Evolutionary conservation across 768 basidiomycete genomes (phyloP).

Genomic region (Roridomyces roridus): DNA sequence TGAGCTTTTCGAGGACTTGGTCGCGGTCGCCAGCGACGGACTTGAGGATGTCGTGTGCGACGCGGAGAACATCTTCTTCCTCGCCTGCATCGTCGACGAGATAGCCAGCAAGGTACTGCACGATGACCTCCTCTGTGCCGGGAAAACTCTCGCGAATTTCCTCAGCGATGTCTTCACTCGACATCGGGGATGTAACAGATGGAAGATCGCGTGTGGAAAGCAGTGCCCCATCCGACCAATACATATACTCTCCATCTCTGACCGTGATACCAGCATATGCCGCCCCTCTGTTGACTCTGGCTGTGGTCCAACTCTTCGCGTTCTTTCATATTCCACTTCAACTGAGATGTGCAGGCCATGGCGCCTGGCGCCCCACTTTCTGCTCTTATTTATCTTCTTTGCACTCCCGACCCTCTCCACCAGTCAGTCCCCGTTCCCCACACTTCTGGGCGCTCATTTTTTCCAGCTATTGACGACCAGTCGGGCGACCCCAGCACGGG

Average conservation of each 20-base stretch:
- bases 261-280: constrained; percentile 15
- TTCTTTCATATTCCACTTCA: constrained; percentile 1
- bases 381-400: constrained; percentile 10
- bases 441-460: not conserved
- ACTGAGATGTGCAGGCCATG: constrained; percentile 19
- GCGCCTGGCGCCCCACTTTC: constrained; percentile 3
- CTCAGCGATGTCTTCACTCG: constrained; percentile 78
- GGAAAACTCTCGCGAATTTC: constrained; percentile 75
- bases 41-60: constrained; percentile 74
- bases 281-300: constrained; percentile 6
- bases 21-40: constrained; percentile 73
- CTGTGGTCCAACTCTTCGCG: constrained; percentile 10
- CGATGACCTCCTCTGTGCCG: constrained; percentile 83
- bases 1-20: constrained; percentile 69
- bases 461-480: constrained; percentile 12
- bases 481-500: constrained; percentile 5
- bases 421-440: constrained; percentile 4
- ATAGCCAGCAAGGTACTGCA: constrained; percentile 88
- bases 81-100: constrained; percentile 89
- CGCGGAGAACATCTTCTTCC: constrained; percentile 84
- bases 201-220: no score
- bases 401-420: not conserved
- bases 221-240: not conserved
- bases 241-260: not conserved
- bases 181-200: constrained; percentile 46